Evolutionary conservation across 805 yeast genomes (phyloP), one percentile per base, ranked within the genome.

Genomic region (Kodamaea kaohsiungensis): DNA sequence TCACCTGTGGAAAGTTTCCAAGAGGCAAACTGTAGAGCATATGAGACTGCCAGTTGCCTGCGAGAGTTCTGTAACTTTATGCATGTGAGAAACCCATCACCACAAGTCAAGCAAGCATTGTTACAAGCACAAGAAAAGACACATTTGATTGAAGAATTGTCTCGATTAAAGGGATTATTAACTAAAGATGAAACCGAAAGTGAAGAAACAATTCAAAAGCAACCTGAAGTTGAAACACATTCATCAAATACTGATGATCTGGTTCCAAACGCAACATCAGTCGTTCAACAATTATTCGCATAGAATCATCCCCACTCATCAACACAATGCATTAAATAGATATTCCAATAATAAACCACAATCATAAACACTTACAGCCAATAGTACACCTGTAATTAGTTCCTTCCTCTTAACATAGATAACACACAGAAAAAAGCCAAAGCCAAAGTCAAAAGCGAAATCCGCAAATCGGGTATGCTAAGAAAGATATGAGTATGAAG

Each of bases 1-100:
- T 82, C 90, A 19, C 95, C 97, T 12, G 92, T 89, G 16, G 69
- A 79, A 2, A 84, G 80, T 63, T 83, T 89, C 60, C 74, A 78
- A 46, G 95, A 87, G 53, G 88, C 96, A 10, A 78, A 83, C 52
- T 92, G 98, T 65, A 76, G 89, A 42, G 87, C 87, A 43, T 86
- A 87, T 63, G 89, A 86, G 39, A 69, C 76, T 1, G 70, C 77
- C 19, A 73, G 72, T 12, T 92, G 98, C 65, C 81, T 78, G n/a
- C 79, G 98, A 65, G 88, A 86, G 33, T 80, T 82, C 63, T 92
- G 98, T 70, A 92, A 92, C 68, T 91, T 89, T 68, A 87, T 91
- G 81, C 98, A 92, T 68, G 78, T 86, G 2, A 77, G 85, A 61
- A 69, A 77, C 39, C 90, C 96, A 0, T 65, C 81, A 1, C 63